A percentile compares a stretch with the other conserved stretches of the same genome.
Conservation (phyloP, 2,329 filamentous ascomycete genomes). For the Acrocalymma vagum region DNA sequence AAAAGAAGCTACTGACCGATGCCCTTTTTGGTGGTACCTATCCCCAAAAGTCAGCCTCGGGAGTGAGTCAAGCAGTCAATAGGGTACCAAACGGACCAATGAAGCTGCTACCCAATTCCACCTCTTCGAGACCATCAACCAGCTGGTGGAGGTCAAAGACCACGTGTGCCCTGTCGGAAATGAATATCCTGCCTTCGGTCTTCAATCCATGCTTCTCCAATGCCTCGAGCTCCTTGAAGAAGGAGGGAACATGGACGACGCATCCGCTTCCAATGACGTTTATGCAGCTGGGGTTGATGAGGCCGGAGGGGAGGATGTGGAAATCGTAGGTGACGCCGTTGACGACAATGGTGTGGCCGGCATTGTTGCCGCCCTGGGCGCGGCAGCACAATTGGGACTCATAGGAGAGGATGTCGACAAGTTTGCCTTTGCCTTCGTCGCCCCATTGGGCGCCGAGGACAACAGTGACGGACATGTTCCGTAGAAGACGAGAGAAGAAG, state of each 20-base stretch:
- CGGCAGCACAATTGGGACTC: constrained; percentile 65
- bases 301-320: constrained; percentile 64
- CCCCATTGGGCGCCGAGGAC: constrained; percentile 70
- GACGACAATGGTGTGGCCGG: constrained; percentile 55
- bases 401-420: constrained; percentile 65
- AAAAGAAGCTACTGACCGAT: constrained; percentile 46
- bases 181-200: constrained; percentile 67
- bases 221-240: constrained; percentile 71
- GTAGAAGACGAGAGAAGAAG: constrained; percentile 16
- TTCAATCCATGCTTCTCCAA: constrained; percentile 69
- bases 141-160: constrained; percentile 71
- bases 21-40: constrained; percentile 61
- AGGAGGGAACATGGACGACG: constrained; percentile 73
- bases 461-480: constrained; percentile 61
- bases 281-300: constrained; percentile 74
- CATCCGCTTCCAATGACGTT: constrained; percentile 75
- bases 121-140: constrained; percentile 74
- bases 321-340: constrained; percentile 56
- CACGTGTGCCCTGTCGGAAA: constrained; percentile 70
- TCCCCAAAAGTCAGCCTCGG: constrained; percentile 48
- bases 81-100: too few species aligned
- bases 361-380: constrained; percentile 69
- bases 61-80: too few species aligned
- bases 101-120: constrained; percentile 58
- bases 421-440: constrained; percentile 68